Evolutionary conservation across 2,329 filamentous ascomycete species (phyloP).

Genomic region (Tolypocladium nubicola): DNA sequence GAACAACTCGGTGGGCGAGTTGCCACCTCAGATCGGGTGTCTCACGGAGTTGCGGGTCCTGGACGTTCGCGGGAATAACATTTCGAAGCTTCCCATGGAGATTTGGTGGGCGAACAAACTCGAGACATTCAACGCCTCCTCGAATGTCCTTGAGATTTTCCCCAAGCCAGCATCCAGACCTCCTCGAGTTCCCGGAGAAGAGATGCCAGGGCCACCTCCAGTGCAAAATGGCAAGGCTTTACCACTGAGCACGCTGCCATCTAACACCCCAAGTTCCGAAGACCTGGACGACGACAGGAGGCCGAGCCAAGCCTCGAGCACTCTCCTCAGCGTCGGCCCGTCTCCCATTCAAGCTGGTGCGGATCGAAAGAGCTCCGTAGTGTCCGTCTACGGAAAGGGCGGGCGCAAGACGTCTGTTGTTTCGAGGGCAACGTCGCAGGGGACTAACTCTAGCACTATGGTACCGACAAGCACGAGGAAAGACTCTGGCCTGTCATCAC

Average conservation of each 20-base stretch:
- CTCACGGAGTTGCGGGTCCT: conserved; percentile 74
- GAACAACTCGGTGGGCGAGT: conserved; percentile 74
- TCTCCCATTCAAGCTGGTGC: conserved; percentile 51
- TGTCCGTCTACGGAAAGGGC: conserved; percentile 68
- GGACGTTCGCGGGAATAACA: conserved; percentile 88
- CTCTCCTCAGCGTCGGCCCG: conserved; percentile 62
- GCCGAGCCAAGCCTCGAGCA: conserved; percentile 76
- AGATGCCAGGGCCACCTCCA: conserved; percentile 22
- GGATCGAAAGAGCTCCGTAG: conserved; percentile 73
- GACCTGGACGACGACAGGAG: conserved; percentile 62
- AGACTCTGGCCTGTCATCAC: conserved; percentile 76
- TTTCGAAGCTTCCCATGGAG: conserved; percentile 78
- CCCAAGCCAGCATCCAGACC: conserved; percentile 72
- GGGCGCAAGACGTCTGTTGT: conserved; percentile 79
- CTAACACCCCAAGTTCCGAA: conserved; percentile 59
- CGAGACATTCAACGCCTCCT: conserved; percentile 89
- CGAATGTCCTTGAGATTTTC: conserved; percentile 83
- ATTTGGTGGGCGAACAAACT: conserved; percentile 92
- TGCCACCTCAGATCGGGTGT: conserved; percentile 82
- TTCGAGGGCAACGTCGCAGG: conserved; percentile 47
- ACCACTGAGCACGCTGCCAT: conserved; percentile 33
- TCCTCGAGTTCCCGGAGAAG: conserved; percentile 48
- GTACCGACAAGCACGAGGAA: conserved; percentile 55
- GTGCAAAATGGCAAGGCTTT: conserved; percentile 29
- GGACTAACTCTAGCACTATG: conserved; percentile 34